Evolutionary conservation across 768 basidiomycete species (phyloP), one percentile per base, ranked within the genome.

Genomic region (Obba rivulosa): DNA sequence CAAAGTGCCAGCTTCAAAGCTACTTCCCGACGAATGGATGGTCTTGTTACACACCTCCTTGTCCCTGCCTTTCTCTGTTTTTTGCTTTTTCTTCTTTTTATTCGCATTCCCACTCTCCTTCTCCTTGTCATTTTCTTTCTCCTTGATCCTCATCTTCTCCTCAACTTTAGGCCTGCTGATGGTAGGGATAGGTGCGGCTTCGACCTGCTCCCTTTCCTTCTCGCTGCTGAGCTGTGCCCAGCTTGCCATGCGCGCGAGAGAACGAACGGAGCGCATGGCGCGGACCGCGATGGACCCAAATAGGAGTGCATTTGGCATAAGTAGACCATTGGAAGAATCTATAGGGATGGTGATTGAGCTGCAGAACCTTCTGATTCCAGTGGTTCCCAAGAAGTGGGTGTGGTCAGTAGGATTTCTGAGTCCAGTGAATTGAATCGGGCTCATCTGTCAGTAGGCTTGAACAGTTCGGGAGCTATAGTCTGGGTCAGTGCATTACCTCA

Each of bases 181-280:
- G 45, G 61, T 65, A 5, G 58, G 36, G 22, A 60, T 45, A 28
- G 63, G 61, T 10, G 60, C 45, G 2, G 43, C 25, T 48, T 61
- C 54, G 36, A 38, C 57, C 22, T 49, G 43, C 34, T 39, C 41
- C 52, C 35, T 47, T 54, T 65, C 63, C 57, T 64, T 64, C 38
- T 72, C 68, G 14, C 65, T 68, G 60, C 68, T 74, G 47, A 80
- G 64, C 57, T 82, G 81, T 20, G 80, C 78, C 85, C 86, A 86
- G 58, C 82, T 83, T 1, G 81, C 77, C 40, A 90, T 81, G 28
- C 81, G 69, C 3, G 88, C 87, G 36, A 90, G 64, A 2, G 81
- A 83, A 22, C 82, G 73, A 55, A 92, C 81, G 13, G 82, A 84
- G 37, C 83, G 74, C 70, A 91, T 90, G 4, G 88, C 88, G 4